Evolutionary conservation across 768 basidiomycete species (phyloP).

Genomic region (Cyclocybe aegerita): DNA sequence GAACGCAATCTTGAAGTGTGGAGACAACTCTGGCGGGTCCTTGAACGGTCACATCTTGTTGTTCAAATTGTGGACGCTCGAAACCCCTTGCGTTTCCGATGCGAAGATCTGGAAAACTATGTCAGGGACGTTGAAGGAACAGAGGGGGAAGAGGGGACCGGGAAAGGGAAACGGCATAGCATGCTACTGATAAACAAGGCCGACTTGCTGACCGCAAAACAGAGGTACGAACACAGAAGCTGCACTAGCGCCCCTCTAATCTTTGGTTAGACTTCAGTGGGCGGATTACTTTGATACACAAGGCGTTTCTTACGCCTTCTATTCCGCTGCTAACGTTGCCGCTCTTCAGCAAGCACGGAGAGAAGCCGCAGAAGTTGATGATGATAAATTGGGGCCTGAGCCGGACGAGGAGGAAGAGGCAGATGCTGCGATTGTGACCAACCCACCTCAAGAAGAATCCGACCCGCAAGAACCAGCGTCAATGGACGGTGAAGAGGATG

Average conservation of each 20-base stretch:
- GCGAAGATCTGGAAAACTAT: constrained; percentile 87
- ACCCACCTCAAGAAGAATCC: constrained; percentile 3
- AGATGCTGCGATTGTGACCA: background rate
- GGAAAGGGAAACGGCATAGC: constrained; percentile 68
- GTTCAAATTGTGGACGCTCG: constrained; percentile 97
- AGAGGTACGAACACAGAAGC: constrained; percentile 56
- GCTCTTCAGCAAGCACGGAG: constrained; percentile 77
- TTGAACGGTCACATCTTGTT: constrained; percentile 91
- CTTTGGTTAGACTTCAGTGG: constrained; percentile 66
- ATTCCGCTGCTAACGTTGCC: constrained; percentile 86
- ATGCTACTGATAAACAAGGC: constrained; percentile 94
- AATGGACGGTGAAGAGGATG: constrained; percentile 25
- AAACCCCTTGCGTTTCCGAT: constrained; percentile 90
- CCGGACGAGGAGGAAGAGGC: constrained; percentile 18
- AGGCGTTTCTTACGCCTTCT: constrained; percentile 82
- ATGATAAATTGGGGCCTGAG: constrained; percentile 14
- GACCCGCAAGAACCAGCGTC: constrained; percentile 17
- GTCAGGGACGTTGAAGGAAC: constrained; percentile 80
- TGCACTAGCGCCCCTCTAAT: background rate
- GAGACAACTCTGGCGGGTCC: constrained; percentile 96
- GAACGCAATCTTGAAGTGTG: constrained; percentile 98
- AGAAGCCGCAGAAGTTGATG: constrained; percentile 34
- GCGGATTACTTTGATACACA: constrained; percentile 87
- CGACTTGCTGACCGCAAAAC: constrained; percentile 82
- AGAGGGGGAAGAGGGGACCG: constrained; percentile 79